Conservation (phyloP, 2,329 filamentous ascomycete species). For the Knufia fluminis region DNA sequence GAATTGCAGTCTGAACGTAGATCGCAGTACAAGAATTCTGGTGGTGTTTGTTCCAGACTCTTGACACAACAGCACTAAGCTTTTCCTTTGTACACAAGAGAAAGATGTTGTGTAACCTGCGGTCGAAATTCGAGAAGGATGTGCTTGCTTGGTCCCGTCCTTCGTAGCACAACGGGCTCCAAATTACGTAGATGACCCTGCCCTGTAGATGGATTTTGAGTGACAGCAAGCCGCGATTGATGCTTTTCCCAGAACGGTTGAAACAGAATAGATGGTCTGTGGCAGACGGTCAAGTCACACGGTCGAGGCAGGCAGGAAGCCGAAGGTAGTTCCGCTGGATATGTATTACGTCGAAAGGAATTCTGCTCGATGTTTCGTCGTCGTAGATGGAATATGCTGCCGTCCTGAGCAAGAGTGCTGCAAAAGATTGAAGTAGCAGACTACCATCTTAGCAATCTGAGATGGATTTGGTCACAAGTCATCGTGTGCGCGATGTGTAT, state of each 20-base stretch:
- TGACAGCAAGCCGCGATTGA: not conserved
- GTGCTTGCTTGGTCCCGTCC: slow-evolving; percentile 2
- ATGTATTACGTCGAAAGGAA: not conserved
- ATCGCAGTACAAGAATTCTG: not conserved
- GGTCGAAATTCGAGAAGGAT: not conserved
- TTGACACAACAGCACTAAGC: slow-evolving; percentile 5
- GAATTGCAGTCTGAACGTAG: not conserved
- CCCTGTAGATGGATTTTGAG: not conserved
- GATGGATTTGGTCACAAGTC: not conserved
- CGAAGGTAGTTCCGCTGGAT: not conserved
- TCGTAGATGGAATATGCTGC: no score
- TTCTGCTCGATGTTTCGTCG: no score
- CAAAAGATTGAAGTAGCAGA: not conserved
- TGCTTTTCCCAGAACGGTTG: not conserved
- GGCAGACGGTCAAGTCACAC: not conserved
- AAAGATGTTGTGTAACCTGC: not conserved
- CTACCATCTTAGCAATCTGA: not conserved
- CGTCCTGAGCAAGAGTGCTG: not conserved
- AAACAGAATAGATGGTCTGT: not conserved
- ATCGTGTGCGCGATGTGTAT: not conserved
- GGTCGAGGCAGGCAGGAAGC: not conserved
- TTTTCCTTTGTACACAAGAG: slow-evolving; percentile 3
- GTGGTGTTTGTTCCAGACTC: not conserved
- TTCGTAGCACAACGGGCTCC: not conserved
- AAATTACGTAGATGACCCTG: not conserved